Percentiles rank a stretch among this genome's conserved stretches.
phyloP scores from a whole-genome alignment of 257 asterid species.

The Asclepias syriaca region DNA sequence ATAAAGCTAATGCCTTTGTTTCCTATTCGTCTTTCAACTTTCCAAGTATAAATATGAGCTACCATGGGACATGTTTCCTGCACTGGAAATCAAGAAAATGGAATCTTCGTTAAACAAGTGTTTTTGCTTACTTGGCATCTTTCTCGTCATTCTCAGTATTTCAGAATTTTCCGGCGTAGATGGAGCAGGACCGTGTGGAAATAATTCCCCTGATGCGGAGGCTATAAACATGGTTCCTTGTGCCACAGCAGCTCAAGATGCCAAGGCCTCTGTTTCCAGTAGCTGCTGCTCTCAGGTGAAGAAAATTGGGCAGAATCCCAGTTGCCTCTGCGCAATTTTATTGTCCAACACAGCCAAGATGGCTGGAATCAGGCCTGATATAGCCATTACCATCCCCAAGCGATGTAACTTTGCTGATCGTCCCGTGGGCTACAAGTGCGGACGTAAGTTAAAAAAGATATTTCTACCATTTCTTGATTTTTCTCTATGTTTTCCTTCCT shows the following conservation, averaged over 20 bases:
- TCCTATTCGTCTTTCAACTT: not conserved
- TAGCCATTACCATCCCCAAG: conserved; percentile 53
- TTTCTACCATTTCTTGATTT: conserved; percentile 10
- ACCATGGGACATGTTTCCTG: not conserved
- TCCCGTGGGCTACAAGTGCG: conserved; percentile 62
- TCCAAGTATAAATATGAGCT: conserved; percentile 2
- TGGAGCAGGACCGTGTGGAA: conserved; percentile 19
- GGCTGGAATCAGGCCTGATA: conserved; percentile 37
- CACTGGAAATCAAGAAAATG: not conserved
- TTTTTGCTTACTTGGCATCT: not conserved
- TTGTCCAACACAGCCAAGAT: conserved; percentile 45
- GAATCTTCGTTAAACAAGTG: conserved; percentile 10
- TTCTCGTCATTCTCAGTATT: conserved; percentile 5
- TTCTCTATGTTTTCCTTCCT: not conserved
- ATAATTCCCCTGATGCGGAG: conserved; percentile 27
- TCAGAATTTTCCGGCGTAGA: not conserved
- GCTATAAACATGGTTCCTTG: conserved; percentile 40
- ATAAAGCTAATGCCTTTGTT: not conserved
- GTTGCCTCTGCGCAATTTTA: conserved; percentile 53
- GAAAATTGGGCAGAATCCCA: conserved; percentile 35
- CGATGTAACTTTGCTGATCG: conserved; percentile 55
- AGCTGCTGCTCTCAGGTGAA: conserved; percentile 36
- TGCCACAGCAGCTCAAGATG: conserved; percentile 25
- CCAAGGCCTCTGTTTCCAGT: conserved; percentile 23
- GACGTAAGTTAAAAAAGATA: conserved; percentile 25